These are phyloP conservation scores for Pseudocercospora fuligena DNA, from an alignment of 2,329 filamentous ascomycete species.

Conservation along the genomic window DNA sequence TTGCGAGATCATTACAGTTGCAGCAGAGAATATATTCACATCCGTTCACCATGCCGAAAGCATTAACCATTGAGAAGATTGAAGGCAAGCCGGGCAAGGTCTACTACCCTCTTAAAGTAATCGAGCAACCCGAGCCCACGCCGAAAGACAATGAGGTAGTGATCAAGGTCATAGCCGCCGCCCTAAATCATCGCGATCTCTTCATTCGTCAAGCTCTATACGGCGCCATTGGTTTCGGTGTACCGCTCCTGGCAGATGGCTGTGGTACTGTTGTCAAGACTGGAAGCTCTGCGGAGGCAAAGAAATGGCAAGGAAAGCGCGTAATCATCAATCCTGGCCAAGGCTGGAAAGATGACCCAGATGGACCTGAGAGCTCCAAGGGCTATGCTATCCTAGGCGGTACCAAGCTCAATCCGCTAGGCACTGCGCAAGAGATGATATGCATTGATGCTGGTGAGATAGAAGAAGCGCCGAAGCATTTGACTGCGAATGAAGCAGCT, in stretches of 20 bases:
- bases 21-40: background rate
- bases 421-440: constrained; percentile 76
- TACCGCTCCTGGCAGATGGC: constrained; percentile 82
- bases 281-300: constrained; percentile 61
- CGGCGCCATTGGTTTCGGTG: constrained; percentile 78
- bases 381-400: constrained; percentile 71
- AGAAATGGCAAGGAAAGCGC: constrained; percentile 64
- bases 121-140: constrained; percentile 65
- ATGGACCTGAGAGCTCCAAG: constrained; percentile 70
- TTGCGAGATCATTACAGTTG: background rate
- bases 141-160: constrained; percentile 67
- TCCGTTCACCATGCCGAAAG: constrained; percentile 51
- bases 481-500: constrained; percentile 75
- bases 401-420: constrained; percentile 66
- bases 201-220: constrained; percentile 94
- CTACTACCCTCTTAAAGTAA: constrained; percentile 71
- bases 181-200: constrained; percentile 93
- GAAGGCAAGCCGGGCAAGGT: constrained; percentile 87
- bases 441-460: constrained; percentile 72
- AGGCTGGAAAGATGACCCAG: constrained; percentile 74
- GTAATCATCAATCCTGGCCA: constrained; percentile 79
- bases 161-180: constrained; percentile 75
- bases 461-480: constrained; percentile 74
- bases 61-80: constrained; percentile 68
- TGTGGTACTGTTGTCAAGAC: constrained; percentile 72